Percentiles rank a stretch among this genome's conserved stretches.
Evolutionary conservation across 768 basidiomycete species (phyloP).

Genomic region (Boletus insuetus): DNA sequence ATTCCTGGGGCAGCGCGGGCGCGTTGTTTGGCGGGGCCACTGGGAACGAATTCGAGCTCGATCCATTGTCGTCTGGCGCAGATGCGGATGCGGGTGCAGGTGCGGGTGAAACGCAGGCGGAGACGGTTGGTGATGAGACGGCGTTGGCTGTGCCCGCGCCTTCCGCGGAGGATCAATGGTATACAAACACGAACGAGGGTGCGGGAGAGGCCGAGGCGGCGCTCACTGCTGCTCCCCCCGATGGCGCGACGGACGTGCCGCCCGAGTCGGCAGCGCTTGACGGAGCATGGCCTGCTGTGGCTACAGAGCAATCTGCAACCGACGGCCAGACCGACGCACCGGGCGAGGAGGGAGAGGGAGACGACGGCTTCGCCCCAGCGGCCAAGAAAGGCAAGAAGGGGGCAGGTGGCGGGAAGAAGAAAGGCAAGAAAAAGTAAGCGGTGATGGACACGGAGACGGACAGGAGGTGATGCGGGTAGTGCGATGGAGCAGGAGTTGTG

Average conservation of each 20-base stretch:
- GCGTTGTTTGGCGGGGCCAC: conserved; percentile 5
- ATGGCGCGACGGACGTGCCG: background rate
- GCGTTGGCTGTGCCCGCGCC: no score
- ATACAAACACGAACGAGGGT: no score
- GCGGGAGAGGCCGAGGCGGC: no score
- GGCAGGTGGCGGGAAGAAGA: conserved; percentile 2
- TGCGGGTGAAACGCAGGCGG: background rate
- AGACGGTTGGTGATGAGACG: no score
- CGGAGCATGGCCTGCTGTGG: background rate
- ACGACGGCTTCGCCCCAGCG: background rate
- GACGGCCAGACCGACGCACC: conserved; percentile 4
- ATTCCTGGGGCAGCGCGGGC: background rate
- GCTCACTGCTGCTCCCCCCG: background rate
- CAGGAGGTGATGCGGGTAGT: background rate
- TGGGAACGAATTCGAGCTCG: conserved; percentile 3
- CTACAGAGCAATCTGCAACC: conserved; percentile 8
- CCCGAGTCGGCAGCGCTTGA: background rate
- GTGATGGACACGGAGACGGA: background rate
- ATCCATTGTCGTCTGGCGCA: background rate
- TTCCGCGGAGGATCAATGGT: no score
- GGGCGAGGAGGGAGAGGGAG: conserved; percentile 10
- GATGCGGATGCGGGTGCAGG: background rate
- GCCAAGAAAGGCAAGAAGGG: background rate
- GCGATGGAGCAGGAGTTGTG: conserved; percentile 1
- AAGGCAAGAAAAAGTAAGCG: conserved; percentile 10